Evolutionary conservation across 2,329 filamentous ascomycete genomes (phyloP), one percentile per base, ranked within the genome.

Genomic region (Hymenoscyphus scutula): DNA sequence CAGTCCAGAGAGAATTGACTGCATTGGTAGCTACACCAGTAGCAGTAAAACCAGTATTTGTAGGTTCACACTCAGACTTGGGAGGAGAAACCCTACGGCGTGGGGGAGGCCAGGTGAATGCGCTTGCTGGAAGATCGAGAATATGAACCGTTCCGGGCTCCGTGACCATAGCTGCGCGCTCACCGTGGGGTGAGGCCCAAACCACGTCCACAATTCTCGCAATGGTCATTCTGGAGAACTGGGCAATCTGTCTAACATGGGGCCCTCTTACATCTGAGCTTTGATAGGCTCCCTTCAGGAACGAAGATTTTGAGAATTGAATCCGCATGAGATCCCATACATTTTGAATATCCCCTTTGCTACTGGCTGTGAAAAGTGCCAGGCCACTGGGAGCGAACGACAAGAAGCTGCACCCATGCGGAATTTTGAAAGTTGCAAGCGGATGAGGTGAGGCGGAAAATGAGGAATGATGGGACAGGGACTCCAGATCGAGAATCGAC

Each of bases 61-160:
- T 76, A 19, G 76, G 75, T 41, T 84, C 80, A 13, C 59, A 41
- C 19, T 29, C 58, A 3, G 56, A 17, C 5, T 67, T 67, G 17
- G 62, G 62, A 25, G 62, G 57, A 8, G 65, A 23, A 56, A 58
- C 27, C 45, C 61, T 78, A 59, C 82, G 80, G 45, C 84, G 82
- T 51, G 86, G 88, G 27, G 92, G 91, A 48, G 93, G 93, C 93
- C 93, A 97, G 68, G 90, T 87, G 70, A 93, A 94, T 4, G 91
- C 91, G 66, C 86, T 90, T 54, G 86, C 82, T 8, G 92, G 92
- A 76, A 98, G 85, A 68, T 97, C 91, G 67, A 97, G 88, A 53
- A 98, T 84, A 76, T 99, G 95, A 11, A 97, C 88, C 8, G 95
- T 99, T n/a, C 94, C 92, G 69, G 93, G 90, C 71, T 96, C 92